Evolutionary conservation across 805 yeast genomes (phyloP).

Genomic region (Kluyveromyces lactis): DNA sequence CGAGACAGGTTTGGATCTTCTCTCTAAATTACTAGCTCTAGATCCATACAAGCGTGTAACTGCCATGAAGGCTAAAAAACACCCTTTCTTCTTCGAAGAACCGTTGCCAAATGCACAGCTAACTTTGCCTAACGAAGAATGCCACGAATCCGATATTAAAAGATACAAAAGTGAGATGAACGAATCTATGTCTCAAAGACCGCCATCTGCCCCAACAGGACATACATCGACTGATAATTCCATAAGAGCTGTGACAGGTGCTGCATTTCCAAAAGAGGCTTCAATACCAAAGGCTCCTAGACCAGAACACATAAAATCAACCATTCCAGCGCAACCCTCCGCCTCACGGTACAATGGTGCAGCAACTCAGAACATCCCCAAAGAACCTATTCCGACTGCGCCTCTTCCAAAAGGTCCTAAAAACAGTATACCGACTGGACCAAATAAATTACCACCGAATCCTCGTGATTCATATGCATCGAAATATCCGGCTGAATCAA

Average conservation of each 20-base stretch:
- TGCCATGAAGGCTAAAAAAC: slow-evolving; percentile 68
- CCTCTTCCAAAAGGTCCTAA: slow-evolving; percentile 6
- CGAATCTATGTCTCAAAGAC: slow-evolving; percentile 26
- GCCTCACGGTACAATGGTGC: neutral
- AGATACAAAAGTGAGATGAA: slow-evolving; percentile 39
- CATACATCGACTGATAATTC: slow-evolving; percentile 12
- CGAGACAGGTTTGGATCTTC: slow-evolving; percentile 41
- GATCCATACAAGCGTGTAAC: slow-evolving; percentile 71
- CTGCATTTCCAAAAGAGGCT: neutral
- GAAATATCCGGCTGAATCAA: neutral
- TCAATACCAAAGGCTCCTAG: neutral
- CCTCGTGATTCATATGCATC: neutral
- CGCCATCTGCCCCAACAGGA: slow-evolving; percentile 28
- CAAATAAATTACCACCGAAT: neutral
- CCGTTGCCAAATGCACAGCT: slow-evolving; percentile 61
- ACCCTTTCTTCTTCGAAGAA: slow-evolving; percentile 54
- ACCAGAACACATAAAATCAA: neutral
- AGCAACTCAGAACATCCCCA: neutral
- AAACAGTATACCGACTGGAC: neutral
- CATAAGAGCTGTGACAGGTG: neutral
- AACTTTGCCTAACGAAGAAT: slow-evolving; percentile 64
- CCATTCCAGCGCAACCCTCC: neutral
- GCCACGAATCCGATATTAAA: slow-evolving; percentile 80
- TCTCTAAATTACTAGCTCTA: slow-evolving; percentile 53
- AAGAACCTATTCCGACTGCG: neutral